Evolutionary conservation across 1,284 basidiomycete genomes (phyloP), one percentile per base, ranked within the genome.

Genomic region (Sparassis latifolia): DNA sequence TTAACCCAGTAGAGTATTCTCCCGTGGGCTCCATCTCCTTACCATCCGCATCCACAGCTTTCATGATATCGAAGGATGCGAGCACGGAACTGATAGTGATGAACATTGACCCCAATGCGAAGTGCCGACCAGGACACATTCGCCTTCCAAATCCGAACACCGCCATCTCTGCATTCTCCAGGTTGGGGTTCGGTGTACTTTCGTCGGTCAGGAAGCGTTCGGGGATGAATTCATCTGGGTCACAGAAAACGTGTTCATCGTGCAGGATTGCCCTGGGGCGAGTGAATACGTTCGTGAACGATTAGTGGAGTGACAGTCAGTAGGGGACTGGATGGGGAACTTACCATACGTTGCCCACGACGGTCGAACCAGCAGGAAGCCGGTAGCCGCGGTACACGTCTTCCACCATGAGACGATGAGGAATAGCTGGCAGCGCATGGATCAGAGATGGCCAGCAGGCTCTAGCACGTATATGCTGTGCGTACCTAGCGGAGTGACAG

Each of bases 51-150:
- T 73, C 70, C 2, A 64, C 53, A 1, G 66, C 60, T 52, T 72
- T 72, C 33, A 52, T 52, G 30, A 75, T 65, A 42, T 72, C 59
- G 50, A 73, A 73, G 1, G 61, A 58, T 0, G 69, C 60, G 10
- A 75, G 48, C 1, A 74, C 54, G 2, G 68, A 70, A 0, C 69
- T 71, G 9, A 70, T 52, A 2, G 66, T 62, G 39, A 75, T 66
- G 67, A 69, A 75, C 20, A 74, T 48, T 12, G 69, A 60, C 2
- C 66, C 63, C 35, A 58, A 53, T 0, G 72, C 73, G 43, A 76
- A 61, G 50, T 70, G 62, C 29, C 65, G 57, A 7, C 72, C 73
- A 3, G 72, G 69, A 49, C 73, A 75, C 31, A 72, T 64, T 60
- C 72, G 62, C 55, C 72, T 60, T 3, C 71, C 71, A 49, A 70